Evolutionary conservation across 306 rosid genomes (phyloP), one percentile per base, ranked within the genome.

Genomic region (Cucumis hystrix): DNA sequence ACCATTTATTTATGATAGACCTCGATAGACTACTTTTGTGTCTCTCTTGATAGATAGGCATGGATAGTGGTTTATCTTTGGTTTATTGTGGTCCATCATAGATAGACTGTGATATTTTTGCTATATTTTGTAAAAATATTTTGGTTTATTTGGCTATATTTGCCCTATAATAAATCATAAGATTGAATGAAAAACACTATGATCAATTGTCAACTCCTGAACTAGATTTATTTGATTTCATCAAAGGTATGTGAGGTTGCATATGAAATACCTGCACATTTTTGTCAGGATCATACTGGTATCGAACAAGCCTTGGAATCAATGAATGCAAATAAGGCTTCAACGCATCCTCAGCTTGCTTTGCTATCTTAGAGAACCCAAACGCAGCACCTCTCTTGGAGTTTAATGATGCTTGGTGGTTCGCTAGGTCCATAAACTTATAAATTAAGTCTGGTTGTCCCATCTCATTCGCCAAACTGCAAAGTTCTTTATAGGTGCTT

Each of bases 371-470:
- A 52, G 98, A 92, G 87, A 95, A 95, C 77, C 98, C 98, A 85
- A 95, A 95, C 71, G 98, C 97, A 76, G 97, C 98, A 87, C 97
- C 98, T 82, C 96, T 89, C 85, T 95, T 92, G 3, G 97, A 95
- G 82, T 89, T 85, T 47, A 95, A 77, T 80, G 98, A 88, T 78
- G 91, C 87, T 83, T 95, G 98, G 84, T 95, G 84, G 87, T 95
- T 95, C 83, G 98, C 97, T 83, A 95, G 86, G 88, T 95, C 98
- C 97, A 95, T 90, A 87, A 95, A 95, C 87, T 92, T 92, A 83
- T 92, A 95, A 74, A 95, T 95, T 67, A 95, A 89, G 86, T 95
- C 98, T 6, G 98, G 98, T 77, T 92, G 97, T 45, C 97, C 98
- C 98, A 95, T 95, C 86, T 95, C 98, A 86, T 89, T 95, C 21